Evolutionary conservation across 2,329 filamentous ascomycete genomes (phyloP).

Genomic region (Alternaria sp.): DNA sequence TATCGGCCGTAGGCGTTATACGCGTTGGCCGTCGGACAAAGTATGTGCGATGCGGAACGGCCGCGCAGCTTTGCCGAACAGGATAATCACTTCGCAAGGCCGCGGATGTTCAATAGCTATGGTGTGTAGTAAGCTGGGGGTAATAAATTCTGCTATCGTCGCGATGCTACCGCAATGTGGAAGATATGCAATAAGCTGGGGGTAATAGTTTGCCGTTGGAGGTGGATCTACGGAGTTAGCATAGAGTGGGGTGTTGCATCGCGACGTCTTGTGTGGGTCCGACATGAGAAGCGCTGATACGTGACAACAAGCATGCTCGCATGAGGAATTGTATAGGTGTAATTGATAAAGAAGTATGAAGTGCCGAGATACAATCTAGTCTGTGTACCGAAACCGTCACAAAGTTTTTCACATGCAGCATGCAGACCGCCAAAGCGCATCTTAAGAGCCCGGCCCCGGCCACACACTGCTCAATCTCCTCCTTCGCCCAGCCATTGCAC

Average conservation of each 20-base stretch:
- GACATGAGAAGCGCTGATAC: neutral
- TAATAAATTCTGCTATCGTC: constrained; percentile 9
- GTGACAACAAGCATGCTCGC: neutral
- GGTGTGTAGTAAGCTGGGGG: constrained; percentile 11
- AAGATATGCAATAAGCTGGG: constrained; percentile 15
- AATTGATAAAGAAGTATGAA: neutral
- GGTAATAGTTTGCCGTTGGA: constrained; percentile 13
- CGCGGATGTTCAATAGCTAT: constrained; percentile 4
- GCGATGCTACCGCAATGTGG: neutral
- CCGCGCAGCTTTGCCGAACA: constrained; percentile 8
- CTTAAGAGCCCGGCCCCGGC: constrained; percentile 33
- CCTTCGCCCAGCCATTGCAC: constrained; percentile 38
- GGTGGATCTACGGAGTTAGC: constrained; percentile 5
- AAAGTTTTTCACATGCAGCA: neutral
- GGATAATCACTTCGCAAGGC: constrained; percentile 4
- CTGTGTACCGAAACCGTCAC: neutral
- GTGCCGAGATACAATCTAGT: neutral
- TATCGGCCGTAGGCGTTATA: neutral
- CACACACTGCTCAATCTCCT: constrained; percentile 49
- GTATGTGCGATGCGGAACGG: constrained; percentile 11
- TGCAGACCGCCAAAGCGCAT: neutral
- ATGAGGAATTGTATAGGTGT: neutral
- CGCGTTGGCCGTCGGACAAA: constrained; percentile 10
- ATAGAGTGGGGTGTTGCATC: constrained; percentile 2
- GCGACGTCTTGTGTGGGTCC: neutral